Evolutionary conservation across 2,329 filamentous ascomycete genomes (phyloP), one percentile per base, ranked within the genome.

Genomic region (Fusarium chaquense): DNA sequence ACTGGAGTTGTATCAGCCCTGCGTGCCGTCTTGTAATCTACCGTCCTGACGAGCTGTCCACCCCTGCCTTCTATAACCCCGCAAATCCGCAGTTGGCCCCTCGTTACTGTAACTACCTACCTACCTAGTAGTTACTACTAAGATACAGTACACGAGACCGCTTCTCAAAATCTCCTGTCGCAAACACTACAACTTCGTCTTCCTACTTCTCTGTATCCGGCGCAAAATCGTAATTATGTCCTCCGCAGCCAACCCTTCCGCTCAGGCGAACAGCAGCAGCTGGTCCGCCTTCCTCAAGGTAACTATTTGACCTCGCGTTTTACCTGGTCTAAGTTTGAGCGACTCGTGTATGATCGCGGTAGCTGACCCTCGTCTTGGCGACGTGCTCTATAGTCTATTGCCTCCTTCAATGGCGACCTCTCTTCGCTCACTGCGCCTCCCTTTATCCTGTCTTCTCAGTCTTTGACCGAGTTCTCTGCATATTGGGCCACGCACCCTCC

Each of bases 401-500:
- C 91, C 55, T 93, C 90, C 6, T 95, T 94, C 83, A 93, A 91
- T 76, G 92, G 92, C 75, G 92, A 95, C 79, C 86, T 94, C 62
- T 91, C 92, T 35, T 93, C 91, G 65, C 83, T 95, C 75, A 94
- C 92, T 36, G 92, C 92, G 40, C 92, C 92, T 57, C 92, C 92
- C 20, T 95, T 94, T 76, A 93, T 95, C 73, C 88, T 95, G 57
- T 93, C 91, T 41, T 88, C 89, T 38, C 93, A 90, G 72, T 93
- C 91, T 68, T 83, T 94, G 65, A 91, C 91, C 73, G 92, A 95
- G 78, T 94, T 92, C 83, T 93, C 91, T 67, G 88, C 91, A 54
- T 94, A 94, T 83, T 95, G 92, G 92, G 90, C 90, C 67, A 92
- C 93, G 73, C 91, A 94, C 76, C 92, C 92, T 5, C 81, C 84